A percentile compares a stretch with the other conserved stretches of the same genome.
Conservation (phyloP, 306 rosid genomes). For the Casuarina equisetifolia region DNA sequence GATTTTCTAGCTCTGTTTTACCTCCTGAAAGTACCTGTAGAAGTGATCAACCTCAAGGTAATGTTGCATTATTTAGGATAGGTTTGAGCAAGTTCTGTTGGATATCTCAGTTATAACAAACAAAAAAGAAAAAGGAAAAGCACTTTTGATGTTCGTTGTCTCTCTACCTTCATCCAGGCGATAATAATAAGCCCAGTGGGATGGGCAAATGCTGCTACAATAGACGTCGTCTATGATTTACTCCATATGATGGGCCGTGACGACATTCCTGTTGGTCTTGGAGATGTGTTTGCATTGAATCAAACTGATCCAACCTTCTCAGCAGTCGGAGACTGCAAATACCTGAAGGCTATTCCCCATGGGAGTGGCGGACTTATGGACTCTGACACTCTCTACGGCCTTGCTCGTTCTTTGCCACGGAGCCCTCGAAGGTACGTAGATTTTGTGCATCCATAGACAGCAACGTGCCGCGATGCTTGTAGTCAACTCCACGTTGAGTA, state of each 20-base stretch:
- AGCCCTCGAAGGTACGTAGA: constrained; percentile 75
- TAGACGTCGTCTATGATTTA: constrained; percentile 71
- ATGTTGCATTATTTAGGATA: too few species aligned
- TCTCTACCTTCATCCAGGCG: constrained; percentile 46
- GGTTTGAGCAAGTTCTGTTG: not conserved
- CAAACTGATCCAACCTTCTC: constrained; percentile 52
- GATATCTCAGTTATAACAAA: not conserved
- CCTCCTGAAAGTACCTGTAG: constrained; percentile 79
- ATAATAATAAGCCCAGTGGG: constrained; percentile 87
- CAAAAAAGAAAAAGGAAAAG: too few species aligned
- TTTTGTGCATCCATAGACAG: too few species aligned
- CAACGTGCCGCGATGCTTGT: too few species aligned
- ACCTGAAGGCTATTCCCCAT: constrained; percentile 71
- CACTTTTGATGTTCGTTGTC: not conserved
- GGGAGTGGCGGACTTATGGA: constrained; percentile 85
- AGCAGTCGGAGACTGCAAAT: constrained; percentile 66
- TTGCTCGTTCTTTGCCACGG: constrained; percentile 73
- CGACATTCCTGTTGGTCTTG: constrained; percentile 78
- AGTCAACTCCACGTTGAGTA: not conserved
- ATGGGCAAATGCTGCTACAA: constrained; percentile 94
- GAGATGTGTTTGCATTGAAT: constrained; percentile 67
- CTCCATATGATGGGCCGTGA: constrained; percentile 99
- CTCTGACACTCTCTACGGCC: constrained; percentile 89
- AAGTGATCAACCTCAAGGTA: constrained; percentile 80
- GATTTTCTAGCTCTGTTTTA: constrained; percentile 81